Base-by-base conservation (phyloP, 441 rosid genomes). In the Pelargonium citronellum region DNA sequence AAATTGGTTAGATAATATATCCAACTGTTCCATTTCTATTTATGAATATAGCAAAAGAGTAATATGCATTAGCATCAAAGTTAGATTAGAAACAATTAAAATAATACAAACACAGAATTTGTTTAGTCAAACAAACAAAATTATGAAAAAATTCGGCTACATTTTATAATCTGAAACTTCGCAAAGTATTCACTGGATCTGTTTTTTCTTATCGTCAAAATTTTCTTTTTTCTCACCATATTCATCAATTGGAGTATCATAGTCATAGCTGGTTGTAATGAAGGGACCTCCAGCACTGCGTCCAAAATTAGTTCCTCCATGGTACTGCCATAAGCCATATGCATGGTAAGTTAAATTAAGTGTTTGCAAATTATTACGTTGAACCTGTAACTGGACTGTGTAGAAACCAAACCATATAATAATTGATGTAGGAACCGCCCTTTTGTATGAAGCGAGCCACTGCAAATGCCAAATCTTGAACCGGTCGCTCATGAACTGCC, bases 291-390 rank as follows among this genome's bases (percentile, higher is more conserved):
- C 97, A 47, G 96, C 94, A 69, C 88, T 84, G 76, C 97, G 92
- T 60, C 97, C 96, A 57, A 95, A 95, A 80, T 91, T 95, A 51
- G 99, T 95, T 67, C 99, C 99, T 74, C 99, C 99, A 73, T 95
- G 96, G 71, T 87, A 95, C 99, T 94, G 86, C 80, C 83, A 65
- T 69, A 64, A 71, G 75, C 7, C 37, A 58, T 66, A 62, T 39
- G 68, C 27, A 73, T 5, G 30, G 49, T 13, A 20, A 46, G 53
- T 30, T 39, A 20, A 66, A 7, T 64, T 22, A 19, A 46, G 47
- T 66, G 10, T 49, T 7, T 37, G 13, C 16, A 34, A 53, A 53
- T 53, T 16, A 34, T 17, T 2, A 27, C 41, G 11, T 9, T 49
- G 64, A 63, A 67, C 37, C 19, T 61, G 17, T 17, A 20, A 53